These are phyloP conservation scores for Boletus hoseneyae DNA, from an alignment of 1,284 basidiomycete species.

Conservation along the genomic window DNA sequence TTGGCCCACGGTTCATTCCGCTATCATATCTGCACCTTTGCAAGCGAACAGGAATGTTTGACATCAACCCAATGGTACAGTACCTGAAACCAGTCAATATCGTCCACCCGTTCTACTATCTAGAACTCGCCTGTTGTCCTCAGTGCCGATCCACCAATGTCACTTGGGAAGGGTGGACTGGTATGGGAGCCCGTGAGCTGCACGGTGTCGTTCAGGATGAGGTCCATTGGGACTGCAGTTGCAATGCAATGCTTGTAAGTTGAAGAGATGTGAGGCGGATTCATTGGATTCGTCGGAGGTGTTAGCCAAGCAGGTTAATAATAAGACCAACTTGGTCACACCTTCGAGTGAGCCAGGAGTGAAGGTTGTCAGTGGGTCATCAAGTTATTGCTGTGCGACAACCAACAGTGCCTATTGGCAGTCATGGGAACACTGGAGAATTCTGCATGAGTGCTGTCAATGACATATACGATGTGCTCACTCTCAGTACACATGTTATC, in stretches of 20 bases:
- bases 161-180: conserved; percentile 18
- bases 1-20: conserved; percentile 16
- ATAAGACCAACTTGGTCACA: neutral
- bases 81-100: conserved; percentile 27
- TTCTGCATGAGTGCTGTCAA: conserved; percentile 14
- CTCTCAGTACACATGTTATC: neutral
- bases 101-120: conserved; percentile 22
- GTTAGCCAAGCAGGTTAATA: neutral
- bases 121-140: conserved; percentile 16
- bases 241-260: conserved; percentile 15
- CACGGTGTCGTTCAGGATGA: conserved; percentile 20
- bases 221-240: conserved; percentile 22
- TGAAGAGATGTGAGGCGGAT: neutral
- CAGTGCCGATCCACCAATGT: conserved; percentile 12
- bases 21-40: conserved; percentile 7
- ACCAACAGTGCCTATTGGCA: conserved; percentile 20
- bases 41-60: neutral
- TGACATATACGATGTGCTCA: neutral
- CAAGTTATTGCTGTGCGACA: conserved; percentile 13
- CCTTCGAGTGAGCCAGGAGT: neutral
- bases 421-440: conserved; percentile 19
- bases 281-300: neutral
- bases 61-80: conserved; percentile 7
- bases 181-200: conserved; percentile 19
- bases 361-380: neutral